Base-by-base conservation (phyloP, 2,329 filamentous ascomycete genomes). In the Pyricularia sp. region DNA sequence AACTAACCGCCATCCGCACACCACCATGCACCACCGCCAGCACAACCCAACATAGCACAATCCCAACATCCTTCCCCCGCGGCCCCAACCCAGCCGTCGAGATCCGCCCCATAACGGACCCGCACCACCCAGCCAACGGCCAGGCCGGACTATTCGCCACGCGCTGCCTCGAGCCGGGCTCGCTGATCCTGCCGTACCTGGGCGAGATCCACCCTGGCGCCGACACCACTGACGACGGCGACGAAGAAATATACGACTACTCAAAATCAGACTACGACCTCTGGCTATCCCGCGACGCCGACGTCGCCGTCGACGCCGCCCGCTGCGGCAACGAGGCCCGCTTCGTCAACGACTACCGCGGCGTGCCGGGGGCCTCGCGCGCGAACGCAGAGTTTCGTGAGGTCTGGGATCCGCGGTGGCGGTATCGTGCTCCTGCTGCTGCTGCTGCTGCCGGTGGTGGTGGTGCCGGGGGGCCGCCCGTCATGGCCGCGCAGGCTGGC, bases 281-380 rank as follows among this genome's bases (percentile, higher is more conserved):
- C 30, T 88, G 86, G 82, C 79, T 90, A 25, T 86, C 88, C 76
- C 80, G 82, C 25, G 86, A 84, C 25, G 80, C 77, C 0, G 84
- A 83, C 20, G 78, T 88, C 0, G 87, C 87, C 3, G 84, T 90
- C 4, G 88, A 91, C 73, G 88, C 88, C 3, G 83, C 80, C 20
- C 75, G 74, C 55, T 77, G 77, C 68, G 88, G 88, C 12, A 90
- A 90, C 73, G 88, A 91, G 78, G 88, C 85, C 1, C 80, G 88
- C 11, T 90, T 89, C 72, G 82, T 90, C 64, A 91, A 91, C 74
- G 88, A 91, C 76, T 91, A 87, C 73, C 81, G 88, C 7, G 87
- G 88, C 3, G 81, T 90, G 1, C 78, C 79, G 14, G 79, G 74
- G 0, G 67, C 70, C 17, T 66, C 78, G 66, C 77, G 81, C 69